A percentile compares a stretch with the other conserved stretches of the same genome.
These are phyloP conservation scores for Fusarium goolgardi DNA, from an alignment of 2,329 filamentous ascomycete genomes.

Conservation along the genomic window DNA sequence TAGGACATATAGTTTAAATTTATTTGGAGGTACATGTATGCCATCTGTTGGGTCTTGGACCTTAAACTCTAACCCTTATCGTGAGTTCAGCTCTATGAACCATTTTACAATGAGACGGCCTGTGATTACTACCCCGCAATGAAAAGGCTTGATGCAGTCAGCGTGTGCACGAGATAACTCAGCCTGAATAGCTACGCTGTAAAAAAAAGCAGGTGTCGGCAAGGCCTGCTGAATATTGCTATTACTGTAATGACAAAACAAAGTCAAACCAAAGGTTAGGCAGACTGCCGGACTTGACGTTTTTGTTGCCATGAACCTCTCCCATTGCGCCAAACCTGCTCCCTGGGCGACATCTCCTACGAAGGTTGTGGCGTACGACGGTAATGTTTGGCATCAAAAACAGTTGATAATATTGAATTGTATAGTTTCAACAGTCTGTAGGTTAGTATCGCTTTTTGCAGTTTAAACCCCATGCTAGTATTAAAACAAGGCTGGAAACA, in stretches of 20 bases:
- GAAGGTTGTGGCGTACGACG: too few species aligned
- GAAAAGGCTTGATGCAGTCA: neutral
- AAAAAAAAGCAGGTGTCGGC: neutral
- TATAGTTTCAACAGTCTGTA: too few species aligned
- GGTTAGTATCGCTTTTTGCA: too few species aligned
- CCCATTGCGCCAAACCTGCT: neutral
- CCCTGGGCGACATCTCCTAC: neutral
- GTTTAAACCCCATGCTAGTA: too few species aligned
- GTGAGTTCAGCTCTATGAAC: neutral
- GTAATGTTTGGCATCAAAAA: too few species aligned
- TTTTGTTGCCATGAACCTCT: neutral
- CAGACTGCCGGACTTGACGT: neutral
- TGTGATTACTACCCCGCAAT: neutral
- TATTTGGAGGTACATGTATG: too few species aligned
- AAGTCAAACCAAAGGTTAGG: neutral
- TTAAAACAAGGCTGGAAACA: neutral
- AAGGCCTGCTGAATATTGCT: neutral
- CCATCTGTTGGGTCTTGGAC: neutral
- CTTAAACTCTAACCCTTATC: fast-evolving
- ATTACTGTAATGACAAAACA: too few species aligned
- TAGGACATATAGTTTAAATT: neutral
- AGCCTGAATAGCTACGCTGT: neutral
- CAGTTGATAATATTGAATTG: too few species aligned
- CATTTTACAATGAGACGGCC: neutral
- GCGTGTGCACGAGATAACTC: neutral